Evolutionary conservation across 2,329 filamentous ascomycete species (phyloP).

Genomic region (Dryadomyces quercus-mongolicae): DNA sequence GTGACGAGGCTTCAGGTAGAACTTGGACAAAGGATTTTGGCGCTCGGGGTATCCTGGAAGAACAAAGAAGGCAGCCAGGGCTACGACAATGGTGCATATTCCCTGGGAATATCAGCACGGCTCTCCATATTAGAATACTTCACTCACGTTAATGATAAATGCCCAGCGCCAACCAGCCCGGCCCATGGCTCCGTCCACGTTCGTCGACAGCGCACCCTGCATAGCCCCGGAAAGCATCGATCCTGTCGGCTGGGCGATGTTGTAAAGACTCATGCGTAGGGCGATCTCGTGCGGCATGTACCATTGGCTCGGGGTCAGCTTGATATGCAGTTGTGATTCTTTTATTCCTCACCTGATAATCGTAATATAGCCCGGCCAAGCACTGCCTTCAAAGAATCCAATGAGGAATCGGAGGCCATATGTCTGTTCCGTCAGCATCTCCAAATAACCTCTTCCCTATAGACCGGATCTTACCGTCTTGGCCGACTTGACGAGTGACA

Average conservation of each 20-base stretch:
- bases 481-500: neutral
- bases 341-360: neutral
- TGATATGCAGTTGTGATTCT: too few species aligned
- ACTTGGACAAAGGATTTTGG: conserved; percentile 4
- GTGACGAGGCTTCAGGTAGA: conserved; percentile 6
- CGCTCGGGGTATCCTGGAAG: conserved; percentile 6
- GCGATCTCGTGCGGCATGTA: conserved; percentile 7
- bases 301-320: conserved; percentile 4
- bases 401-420: conserved; percentile 1
- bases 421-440: neutral
- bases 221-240: conserved; percentile 5
- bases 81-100: conserved; percentile 5
- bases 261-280: conserved; percentile 8
- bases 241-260: conserved; percentile 7
- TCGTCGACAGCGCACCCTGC: conserved; percentile 6
- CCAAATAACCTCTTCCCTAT: neutral
- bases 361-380: conserved; percentile 1
- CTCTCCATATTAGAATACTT: neutral
- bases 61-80: conserved; percentile 1
- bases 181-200: conserved; percentile 2
- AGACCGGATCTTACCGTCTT: neutral
- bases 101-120: neutral
- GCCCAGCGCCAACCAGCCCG: conserved; percentile 7
- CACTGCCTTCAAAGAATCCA: conserved; percentile 1
- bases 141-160: conserved; percentile 6